phyloP scores from a whole-genome alignment of 78 protist genomes.

The Chrysochromulina parva region DNA sequence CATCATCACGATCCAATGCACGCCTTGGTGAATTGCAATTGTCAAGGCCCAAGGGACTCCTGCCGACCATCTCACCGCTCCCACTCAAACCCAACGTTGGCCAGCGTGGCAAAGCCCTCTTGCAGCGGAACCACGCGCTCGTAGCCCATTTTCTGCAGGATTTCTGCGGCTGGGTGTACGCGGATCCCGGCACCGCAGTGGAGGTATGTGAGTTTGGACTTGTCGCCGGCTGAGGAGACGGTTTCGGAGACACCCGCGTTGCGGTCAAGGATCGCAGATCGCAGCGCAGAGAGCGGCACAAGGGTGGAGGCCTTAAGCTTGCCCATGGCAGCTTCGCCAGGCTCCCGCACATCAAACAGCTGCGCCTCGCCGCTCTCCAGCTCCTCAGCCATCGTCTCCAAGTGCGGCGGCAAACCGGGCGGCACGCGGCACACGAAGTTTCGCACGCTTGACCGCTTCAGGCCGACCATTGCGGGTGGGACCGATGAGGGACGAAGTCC shows the following conservation, averaged over 20 bases:
- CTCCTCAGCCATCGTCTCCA: background rate
- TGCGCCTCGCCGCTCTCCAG: conserved; percentile 4
- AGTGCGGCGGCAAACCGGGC: background rate
- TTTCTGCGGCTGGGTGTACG: background rate
- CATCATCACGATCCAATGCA: too few species aligned
- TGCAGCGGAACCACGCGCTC: background rate
- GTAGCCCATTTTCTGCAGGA: background rate
- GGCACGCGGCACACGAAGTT: too few species aligned
- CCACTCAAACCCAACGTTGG: too few species aligned
- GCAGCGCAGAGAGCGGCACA: background rate
- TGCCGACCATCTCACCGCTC: too few species aligned
- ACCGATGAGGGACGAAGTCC: too few species aligned
- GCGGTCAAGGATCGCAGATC: too few species aligned
- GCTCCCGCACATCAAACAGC: background rate
- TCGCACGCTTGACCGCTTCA: too few species aligned
- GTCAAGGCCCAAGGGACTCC: too few species aligned
- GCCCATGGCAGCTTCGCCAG: background rate
- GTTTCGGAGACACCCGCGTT: background rate
- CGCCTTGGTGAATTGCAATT: too few species aligned
- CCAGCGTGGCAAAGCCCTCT: background rate
- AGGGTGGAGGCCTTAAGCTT: background rate
- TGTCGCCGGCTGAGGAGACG: background rate
- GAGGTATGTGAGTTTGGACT: background rate
- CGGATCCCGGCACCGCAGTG: background rate
- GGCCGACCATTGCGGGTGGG: too few species aligned